Percentiles rank a stretch among this genome's conserved stretches.
Evolutionary conservation across 1,284 basidiomycete genomes (phyloP).

Genomic region (Dichomitus squalens): DNA sequence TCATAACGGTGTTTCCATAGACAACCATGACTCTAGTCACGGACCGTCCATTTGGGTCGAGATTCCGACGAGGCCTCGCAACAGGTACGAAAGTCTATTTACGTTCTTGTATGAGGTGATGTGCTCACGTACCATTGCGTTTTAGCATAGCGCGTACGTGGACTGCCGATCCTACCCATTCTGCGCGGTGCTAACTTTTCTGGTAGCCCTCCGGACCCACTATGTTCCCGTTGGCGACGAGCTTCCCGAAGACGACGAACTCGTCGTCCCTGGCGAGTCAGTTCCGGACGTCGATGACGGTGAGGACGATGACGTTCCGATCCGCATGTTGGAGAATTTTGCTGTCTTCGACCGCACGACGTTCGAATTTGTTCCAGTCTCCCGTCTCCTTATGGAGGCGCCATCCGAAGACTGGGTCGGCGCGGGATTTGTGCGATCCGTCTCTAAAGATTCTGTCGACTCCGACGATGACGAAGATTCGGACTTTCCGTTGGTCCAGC

Average conservation of each 20-base stretch:
- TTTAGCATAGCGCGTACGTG: neutral
- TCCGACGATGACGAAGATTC: conserved; percentile 24
- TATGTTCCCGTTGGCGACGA: conserved; percentile 34
- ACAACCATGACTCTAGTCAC: too few species aligned
- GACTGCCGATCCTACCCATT: neutral
- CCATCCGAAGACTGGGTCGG: conserved; percentile 30
- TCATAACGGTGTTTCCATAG: neutral
- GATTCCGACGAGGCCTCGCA: neutral
- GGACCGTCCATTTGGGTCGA: conserved; percentile 12
- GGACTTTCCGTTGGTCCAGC: conserved; percentile 38
- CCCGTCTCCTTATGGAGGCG: conserved; percentile 34
- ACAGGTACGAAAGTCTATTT: neutral
- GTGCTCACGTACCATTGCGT: neutral
- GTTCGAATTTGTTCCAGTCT: conserved; percentile 39
- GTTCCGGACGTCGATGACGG: conserved; percentile 26
- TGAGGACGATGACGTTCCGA: conserved; percentile 40
- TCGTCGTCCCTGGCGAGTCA: conserved; percentile 41
- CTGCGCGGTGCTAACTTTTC: neutral
- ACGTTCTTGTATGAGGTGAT: neutral
- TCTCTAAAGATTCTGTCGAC: conserved; percentile 21
- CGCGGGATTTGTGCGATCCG: conserved; percentile 38
- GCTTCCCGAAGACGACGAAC: conserved; percentile 38
- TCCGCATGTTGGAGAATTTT: conserved; percentile 55
- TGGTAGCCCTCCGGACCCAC: neutral
- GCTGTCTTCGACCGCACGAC: conserved; percentile 45